Percentiles rank a stretch among this genome's conserved stretches.
These are phyloP conservation scores for Kwoniella bestiolae DNA, from an alignment of 768 basidiomycete genomes.

Conservation along the genomic window DNA sequence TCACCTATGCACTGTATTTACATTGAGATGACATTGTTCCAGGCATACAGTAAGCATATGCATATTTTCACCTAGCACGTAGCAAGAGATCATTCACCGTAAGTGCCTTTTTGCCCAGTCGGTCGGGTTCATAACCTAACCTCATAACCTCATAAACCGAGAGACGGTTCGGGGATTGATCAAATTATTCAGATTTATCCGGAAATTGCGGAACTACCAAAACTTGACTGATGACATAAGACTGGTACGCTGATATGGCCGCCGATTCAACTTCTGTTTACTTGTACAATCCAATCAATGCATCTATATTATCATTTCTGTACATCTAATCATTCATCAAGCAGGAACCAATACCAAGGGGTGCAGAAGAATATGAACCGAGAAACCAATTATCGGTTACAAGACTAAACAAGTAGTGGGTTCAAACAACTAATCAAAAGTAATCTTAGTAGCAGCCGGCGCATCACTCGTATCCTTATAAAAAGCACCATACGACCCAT, in stretches of 20 bases:
- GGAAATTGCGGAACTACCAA: not conserved
- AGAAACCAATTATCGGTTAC: too few species aligned
- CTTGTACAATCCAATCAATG: not conserved
- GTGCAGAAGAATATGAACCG: too few species aligned
- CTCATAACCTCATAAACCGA: not conserved
- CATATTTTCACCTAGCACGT: not conserved
- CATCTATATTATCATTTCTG: not conserved
- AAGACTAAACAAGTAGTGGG: too few species aligned
- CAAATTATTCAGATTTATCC: not conserved
- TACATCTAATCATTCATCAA: not conserved
- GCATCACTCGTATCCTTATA: constrained; percentile 59
- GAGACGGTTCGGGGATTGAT: not conserved
- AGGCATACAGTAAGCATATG: too few species aligned
- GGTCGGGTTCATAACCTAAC: not conserved
- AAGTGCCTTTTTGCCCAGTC: not conserved
- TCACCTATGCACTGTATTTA: too few species aligned
- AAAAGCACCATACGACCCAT: constrained; percentile 76
- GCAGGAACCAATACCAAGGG: not conserved
- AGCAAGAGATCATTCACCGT: not conserved
- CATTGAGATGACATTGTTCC: too few species aligned
- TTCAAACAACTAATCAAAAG: constrained; percentile 59
- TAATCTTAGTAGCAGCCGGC: constrained; percentile 61
- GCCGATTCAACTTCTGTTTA: not conserved
- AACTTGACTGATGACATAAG: not conserved
- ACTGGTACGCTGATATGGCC: not conserved